Evolutionary conservation across 2,329 filamentous ascomycete genomes (phyloP).

Genomic region (Hypoxylon sp.): DNA sequence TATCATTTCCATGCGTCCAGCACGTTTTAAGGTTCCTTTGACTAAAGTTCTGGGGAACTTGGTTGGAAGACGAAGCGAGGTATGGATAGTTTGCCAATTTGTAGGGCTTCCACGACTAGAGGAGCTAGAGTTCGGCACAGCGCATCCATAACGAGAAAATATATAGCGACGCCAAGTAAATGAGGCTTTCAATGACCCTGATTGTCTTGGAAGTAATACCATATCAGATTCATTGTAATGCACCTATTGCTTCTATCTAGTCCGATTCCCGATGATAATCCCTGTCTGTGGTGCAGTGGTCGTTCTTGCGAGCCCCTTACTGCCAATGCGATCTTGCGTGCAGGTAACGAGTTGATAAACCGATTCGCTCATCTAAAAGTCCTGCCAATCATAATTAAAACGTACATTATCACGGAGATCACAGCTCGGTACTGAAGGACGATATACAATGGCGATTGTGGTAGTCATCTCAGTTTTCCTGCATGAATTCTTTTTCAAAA

Average conservation of each 20-base stretch:
- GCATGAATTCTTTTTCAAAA: too few species aligned
- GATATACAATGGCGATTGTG: neutral
- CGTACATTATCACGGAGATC: neutral
- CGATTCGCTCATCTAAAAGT: neutral
- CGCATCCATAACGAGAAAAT: neutral
- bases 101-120: neutral
- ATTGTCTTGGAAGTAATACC: too few species aligned
- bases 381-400: neutral
- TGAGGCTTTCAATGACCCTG: neutral
- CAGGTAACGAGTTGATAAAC: neutral
- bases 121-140: neutral
- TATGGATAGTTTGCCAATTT: neutral
- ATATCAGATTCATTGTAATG: neutral
- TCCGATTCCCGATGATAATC: neutral
- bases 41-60: neutral
- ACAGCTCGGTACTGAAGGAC: neutral
- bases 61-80: neutral
- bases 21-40: conserved; percentile 8
- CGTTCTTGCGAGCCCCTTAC: neutral
- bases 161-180: neutral
- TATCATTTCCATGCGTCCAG: conserved; percentile 17
- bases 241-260: neutral
- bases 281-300: neutral
- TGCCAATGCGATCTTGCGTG: neutral
- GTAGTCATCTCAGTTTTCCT: neutral